A percentile compares a stretch with the other conserved stretches of the same genome.
These are phyloP conservation scores for Arachis monticola DNA, from an alignment of 331 rosid genomes.

Conservation along the genomic window DNA sequence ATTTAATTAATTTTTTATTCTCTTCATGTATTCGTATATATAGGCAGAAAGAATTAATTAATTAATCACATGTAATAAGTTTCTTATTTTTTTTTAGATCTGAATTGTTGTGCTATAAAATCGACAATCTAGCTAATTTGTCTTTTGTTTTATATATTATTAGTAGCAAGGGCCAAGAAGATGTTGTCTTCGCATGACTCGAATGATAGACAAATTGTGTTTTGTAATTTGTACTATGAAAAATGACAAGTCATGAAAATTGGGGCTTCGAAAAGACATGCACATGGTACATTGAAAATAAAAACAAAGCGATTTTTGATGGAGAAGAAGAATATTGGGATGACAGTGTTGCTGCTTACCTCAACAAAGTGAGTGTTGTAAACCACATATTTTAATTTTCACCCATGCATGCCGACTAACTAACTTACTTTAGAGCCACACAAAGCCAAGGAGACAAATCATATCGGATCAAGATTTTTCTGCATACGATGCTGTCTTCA, in stretches of 20 bases:
- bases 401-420: not conserved
- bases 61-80: too few relatives aligned
- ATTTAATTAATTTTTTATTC: too few relatives aligned
- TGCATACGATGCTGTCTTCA: not conserved
- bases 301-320: constrained; percentile 16
- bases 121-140: not conserved
- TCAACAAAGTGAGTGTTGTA: constrained; percentile 1
- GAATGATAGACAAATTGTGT: not conserved
- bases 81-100: too few relatives aligned
- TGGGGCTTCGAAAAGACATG: not conserved
- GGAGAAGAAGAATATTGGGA: not conserved
- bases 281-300: not conserved
- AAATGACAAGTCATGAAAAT: not conserved
- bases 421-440: constrained; percentile 35
- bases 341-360: not conserved
- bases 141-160: too few relatives aligned
- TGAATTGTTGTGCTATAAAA: not conserved
- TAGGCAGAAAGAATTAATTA: too few relatives aligned
- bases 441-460: constrained; percentile 41
- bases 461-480: constrained; percentile 42
- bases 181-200: not conserved
- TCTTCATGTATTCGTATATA: too few relatives aligned
- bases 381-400: constrained; percentile 32
- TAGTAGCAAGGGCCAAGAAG: too few relatives aligned
- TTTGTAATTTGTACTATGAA: not conserved